Conservation (phyloP, 2,329 filamentous ascomycete species). For the Eutypa lata region DNA sequence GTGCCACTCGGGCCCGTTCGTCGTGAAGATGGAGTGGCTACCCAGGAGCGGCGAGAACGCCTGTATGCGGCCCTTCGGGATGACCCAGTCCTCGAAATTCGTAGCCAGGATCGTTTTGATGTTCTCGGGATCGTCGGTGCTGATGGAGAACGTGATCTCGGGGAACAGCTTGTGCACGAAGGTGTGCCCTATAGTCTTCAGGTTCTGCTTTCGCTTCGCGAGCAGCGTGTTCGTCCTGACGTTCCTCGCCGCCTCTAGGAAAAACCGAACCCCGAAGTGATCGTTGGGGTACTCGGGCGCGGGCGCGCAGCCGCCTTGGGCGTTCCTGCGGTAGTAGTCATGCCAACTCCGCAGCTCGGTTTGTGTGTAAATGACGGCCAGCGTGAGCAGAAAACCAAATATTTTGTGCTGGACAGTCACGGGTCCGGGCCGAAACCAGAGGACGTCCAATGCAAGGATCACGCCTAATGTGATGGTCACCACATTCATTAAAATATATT, state of each 20-base stretch:
- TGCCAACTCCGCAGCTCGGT: slow-evolving; percentile 13
- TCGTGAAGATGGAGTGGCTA: slow-evolving; percentile 49
- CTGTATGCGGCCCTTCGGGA: slow-evolving; percentile 35
- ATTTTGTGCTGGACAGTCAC: slow-evolving; percentile 2
- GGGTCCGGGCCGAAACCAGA: slow-evolving; percentile 9
- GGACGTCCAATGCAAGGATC: slow-evolving; percentile 8
- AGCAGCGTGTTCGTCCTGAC: slow-evolving; percentile 18
- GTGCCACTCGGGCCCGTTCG: slow-evolving; percentile 52
- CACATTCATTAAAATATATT: slow-evolving; percentile 12
- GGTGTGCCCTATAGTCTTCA: slow-evolving; percentile 18
- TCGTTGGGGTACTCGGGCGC: slow-evolving; percentile 17
- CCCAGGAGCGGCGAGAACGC: slow-evolving; percentile 45
- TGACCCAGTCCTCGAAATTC: slow-evolving; percentile 46
- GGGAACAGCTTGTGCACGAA: slow-evolving; percentile 22
- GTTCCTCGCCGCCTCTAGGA: slow-evolving; percentile 14
- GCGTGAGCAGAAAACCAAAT: slow-evolving; percentile 4
- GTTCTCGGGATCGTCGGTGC: slow-evolving; percentile 36
- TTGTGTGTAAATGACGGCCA: slow-evolving; percentile 14
- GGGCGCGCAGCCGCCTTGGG: slow-evolving; percentile 15
- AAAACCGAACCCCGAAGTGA: slow-evolving; percentile 20
- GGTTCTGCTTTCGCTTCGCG: slow-evolving; percentile 4
- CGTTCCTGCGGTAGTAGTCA: slow-evolving; percentile 15
- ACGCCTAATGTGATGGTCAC: slow-evolving; percentile 3
- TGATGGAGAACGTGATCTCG: slow-evolving; percentile 8
- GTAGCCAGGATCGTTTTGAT: slow-evolving; percentile 52